These are phyloP conservation scores for Leucaena leucocephala DNA, from an alignment of 306 rosid species.

Conservation along the genomic window DNA sequence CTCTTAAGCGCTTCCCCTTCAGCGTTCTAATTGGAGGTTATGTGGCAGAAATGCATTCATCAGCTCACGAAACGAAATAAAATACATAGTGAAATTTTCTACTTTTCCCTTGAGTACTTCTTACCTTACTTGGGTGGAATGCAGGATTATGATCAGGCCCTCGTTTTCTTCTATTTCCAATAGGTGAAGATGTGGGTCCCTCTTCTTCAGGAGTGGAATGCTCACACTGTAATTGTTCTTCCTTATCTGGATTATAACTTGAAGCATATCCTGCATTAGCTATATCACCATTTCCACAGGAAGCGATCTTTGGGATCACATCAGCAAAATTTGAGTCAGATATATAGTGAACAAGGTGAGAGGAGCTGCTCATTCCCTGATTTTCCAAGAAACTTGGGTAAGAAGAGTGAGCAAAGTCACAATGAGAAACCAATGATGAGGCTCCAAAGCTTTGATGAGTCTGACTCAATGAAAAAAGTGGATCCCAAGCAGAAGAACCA, in stretches of 20 bases:
- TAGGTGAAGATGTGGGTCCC: constrained; percentile 60
- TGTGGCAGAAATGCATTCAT: constrained; percentile 39
- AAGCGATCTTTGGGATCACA: constrained; percentile 66
- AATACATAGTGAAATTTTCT: constrained; percentile 28
- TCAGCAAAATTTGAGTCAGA: constrained; percentile 70
- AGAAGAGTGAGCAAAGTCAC: constrained; percentile 60
- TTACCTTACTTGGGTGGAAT: constrained; percentile 69
- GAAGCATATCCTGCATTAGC: constrained; percentile 53
- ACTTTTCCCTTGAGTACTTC: not conserved
- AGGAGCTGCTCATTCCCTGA: constrained; percentile 66
- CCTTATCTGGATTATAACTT: constrained; percentile 56
- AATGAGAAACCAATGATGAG: constrained; percentile 68
- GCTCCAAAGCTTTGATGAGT: constrained; percentile 67
- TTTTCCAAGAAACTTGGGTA: constrained; percentile 62
- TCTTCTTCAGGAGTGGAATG: constrained; percentile 50
- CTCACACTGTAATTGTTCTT: constrained; percentile 59
- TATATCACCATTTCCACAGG: constrained; percentile 66
- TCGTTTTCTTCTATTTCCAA: constrained; percentile 74
- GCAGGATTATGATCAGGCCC: constrained; percentile 59
- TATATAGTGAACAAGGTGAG: constrained; percentile 73
- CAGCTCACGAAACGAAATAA: constrained; percentile 30
- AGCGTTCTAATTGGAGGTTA: constrained; percentile 54
- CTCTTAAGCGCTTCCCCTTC: constrained; percentile 65
- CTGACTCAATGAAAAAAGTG: constrained; percentile 74
- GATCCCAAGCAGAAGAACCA: constrained; percentile 90